Evolutionary conservation across 164 flowering plant species (phyloP), one percentile per base, ranked within the genome.

Genomic region (Umbellularia californica): DNA sequence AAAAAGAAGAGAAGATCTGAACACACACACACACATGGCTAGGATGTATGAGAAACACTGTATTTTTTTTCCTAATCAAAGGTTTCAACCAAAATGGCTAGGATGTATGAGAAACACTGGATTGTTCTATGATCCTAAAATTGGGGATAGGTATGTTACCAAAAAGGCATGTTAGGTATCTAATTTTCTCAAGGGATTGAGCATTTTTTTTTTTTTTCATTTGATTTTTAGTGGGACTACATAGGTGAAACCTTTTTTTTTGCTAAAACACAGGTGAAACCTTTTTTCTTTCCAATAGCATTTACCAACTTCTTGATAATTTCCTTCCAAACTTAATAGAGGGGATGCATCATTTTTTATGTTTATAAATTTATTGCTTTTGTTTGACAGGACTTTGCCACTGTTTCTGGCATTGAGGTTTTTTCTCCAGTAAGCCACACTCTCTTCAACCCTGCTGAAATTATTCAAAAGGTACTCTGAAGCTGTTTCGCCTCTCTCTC

Each of bases 401-500:
- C 87, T 74, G 66, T 80, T 25, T 81, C 87, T 76, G 92, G 94
- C 65, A 84, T 95, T 68, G 96, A 93, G 75, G 85, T 92, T 69
- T 92, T 86, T 78, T 86, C 92, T 72, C 99, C 98, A 27, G 96
- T 95, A 74, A 95, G 97, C 72, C 99, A 95, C 79, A 95, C 99
- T 7, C 90, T 95, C 9, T 93, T 90, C 77, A 81, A 89, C 81
- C 97, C 97, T 72, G 86, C 84, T 74, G 94, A 89, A 67, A 87
- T 95, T 63, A 88, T 95, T 69, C 72, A 79, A 47, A 92, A 87
- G 94, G 98, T 90, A 78, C 5, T 15, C 24, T n/a, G 25, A 11
- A 4, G 2, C 64, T 62, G 4, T 50, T 27, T 5, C 25, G 10
- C 19, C 11, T 27, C n/a, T 51, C 25, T 33, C 58, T 50, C 33